Conservation (phyloP, 78 protist species). For the Paulinella micropora region DNA sequence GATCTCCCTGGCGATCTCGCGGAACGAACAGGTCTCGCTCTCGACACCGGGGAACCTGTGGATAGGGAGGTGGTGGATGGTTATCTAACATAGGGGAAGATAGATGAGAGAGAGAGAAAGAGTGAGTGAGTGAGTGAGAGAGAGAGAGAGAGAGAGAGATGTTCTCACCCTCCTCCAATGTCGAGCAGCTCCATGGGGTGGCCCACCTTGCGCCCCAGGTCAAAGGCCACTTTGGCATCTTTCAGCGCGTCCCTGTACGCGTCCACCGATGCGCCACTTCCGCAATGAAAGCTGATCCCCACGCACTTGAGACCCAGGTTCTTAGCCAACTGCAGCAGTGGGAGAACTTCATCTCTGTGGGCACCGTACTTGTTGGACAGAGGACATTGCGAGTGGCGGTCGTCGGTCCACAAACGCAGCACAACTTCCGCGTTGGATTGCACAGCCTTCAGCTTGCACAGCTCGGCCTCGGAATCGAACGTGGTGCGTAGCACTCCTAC, state of each 20-base stretch:
- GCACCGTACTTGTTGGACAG: constrained; percentile 31
- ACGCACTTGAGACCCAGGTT: background rate
- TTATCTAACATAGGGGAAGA: no score
- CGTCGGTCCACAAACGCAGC: constrained; percentile 27
- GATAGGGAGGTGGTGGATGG: no score
- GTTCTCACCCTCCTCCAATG: constrained; percentile 97
- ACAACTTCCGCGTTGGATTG: constrained; percentile 10
- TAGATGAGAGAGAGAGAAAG: no score
- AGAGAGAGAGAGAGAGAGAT: no score
- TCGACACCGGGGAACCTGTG: constrained; percentile 79
- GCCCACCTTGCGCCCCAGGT: background rate
- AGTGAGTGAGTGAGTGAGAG: no score
- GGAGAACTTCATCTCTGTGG: background rate
- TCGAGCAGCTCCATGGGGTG: constrained; percentile 62
- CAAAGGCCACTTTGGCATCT: constrained; percentile 13
- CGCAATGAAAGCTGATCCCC: constrained; percentile 31
- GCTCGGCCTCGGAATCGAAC: constrained; percentile 31
- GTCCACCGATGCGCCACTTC: background rate
- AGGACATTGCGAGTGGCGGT: constrained; percentile 15
- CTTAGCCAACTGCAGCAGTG: background rate
- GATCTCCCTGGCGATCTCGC: constrained; percentile 41
- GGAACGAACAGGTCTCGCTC: constrained; percentile 36
- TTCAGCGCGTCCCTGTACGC: constrained; percentile 9
- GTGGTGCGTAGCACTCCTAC: background rate
- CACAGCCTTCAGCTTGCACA: constrained; percentile 12